Percentiles rank a stretch among this genome's conserved stretches.
Evolutionary conservation across 805 yeast genomes (phyloP).

Genomic region (Scheffersomyces ergatensis): DNA sequence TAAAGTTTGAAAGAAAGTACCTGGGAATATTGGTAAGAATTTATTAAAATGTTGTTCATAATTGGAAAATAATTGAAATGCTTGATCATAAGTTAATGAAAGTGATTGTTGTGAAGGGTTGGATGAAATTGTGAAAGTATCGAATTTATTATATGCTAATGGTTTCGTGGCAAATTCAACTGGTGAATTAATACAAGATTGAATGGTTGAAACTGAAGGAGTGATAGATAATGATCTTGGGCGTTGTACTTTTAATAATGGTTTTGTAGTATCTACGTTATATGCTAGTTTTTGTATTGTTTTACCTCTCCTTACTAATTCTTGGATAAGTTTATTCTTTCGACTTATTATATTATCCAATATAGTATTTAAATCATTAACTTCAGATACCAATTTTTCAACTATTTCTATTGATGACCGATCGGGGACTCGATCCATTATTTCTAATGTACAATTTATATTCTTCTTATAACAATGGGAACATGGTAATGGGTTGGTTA

Average conservation of each 20-base stretch:
- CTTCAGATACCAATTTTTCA: conserved; percentile 24
- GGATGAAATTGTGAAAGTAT: conserved; percentile 3
- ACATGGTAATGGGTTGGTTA: conserved; percentile 55
- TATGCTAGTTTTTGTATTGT: conserved; percentile 3
- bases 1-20: conserved; percentile 15
- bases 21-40: conserved; percentile 32
- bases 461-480: conserved; percentile 53
- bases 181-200: conserved; percentile 18
- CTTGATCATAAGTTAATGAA: conserved; percentile 12
- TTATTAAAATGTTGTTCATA: conserved; percentile 27
- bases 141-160: background rate
- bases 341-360: conserved; percentile 22
- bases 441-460: conserved; percentile 52
- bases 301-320: conserved; percentile 10
- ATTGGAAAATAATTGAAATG: conserved; percentile 11
- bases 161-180: background rate
- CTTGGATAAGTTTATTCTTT: conserved; percentile 10
- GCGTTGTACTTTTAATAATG: background rate
- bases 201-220: conserved; percentile 21
- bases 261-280: background rate
- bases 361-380: conserved; percentile 16
- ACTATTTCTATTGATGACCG: conserved; percentile 31
- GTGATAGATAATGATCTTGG: conserved; percentile 3
- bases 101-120: conserved; percentile 6
- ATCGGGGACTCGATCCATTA: conserved; percentile 44